Conservation (phyloP, 176 grass and related monocot species). For the Paspalum vaginatum region DNA sequence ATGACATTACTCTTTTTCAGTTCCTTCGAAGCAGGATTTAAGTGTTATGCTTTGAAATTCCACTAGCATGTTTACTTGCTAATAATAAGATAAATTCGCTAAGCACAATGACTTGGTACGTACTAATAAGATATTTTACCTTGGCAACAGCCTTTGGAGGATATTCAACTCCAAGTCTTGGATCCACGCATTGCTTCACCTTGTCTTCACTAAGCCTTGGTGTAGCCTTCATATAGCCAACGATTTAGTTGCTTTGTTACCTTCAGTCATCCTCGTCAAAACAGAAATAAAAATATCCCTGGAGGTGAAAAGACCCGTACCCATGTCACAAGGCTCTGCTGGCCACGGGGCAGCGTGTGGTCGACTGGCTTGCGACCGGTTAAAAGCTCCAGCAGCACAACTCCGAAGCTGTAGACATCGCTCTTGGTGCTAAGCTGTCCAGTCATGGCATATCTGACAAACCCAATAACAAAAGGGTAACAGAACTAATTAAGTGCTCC, state of each 20-base stretch:
- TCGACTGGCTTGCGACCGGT: slow-evolving; percentile 66
- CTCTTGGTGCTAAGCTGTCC: slow-evolving; percentile 71
- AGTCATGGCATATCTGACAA: slow-evolving; percentile 70
- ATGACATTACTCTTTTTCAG: neutral
- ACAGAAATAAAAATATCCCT: neutral
- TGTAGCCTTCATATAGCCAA: slow-evolving; percentile 57
- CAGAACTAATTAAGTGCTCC: neutral
- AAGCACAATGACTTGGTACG: neutral
- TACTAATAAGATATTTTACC: slow-evolving; percentile 33
- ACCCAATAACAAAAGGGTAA: neutral
- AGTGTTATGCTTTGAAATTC: neutral
- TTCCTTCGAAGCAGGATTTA: slow-evolving; percentile 1
- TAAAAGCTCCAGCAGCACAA: slow-evolving; percentile 70
- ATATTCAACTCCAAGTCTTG: slow-evolving; percentile 68
- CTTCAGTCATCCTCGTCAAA: neutral
- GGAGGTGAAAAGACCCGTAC: slow-evolving; percentile 42
- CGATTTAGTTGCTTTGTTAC: neutral
- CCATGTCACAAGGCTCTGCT: slow-evolving; percentile 92
- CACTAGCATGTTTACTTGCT: neutral
- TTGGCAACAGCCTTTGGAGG: slow-evolving; percentile 84
- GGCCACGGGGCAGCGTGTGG: slow-evolving; percentile 69
- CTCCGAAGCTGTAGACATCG: slow-evolving; percentile 76
- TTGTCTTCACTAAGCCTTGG: slow-evolving; percentile 90
- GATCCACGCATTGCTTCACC: slow-evolving; percentile 80
- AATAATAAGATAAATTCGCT: neutral